Conservation (phyloP, 371 early-diverging fungal genomes). For the Mucor saturninus region DNA sequence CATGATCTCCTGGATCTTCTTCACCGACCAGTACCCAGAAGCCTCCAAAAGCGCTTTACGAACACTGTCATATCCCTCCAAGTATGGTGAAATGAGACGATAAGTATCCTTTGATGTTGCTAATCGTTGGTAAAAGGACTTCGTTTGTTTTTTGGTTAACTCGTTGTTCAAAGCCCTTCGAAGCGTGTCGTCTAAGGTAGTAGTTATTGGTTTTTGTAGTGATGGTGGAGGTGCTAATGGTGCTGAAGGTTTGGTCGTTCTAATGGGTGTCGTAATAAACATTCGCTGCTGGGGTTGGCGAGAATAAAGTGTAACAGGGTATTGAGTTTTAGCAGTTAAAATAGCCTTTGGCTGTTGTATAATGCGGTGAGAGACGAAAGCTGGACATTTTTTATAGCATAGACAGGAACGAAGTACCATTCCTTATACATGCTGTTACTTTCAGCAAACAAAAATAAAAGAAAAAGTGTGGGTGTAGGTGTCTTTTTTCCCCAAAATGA, state of each 20-base stretch:
- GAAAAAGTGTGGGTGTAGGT: background rate
- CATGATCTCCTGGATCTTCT: constrained; percentile 5
- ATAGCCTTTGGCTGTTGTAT: background rate
- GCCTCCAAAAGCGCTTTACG: constrained; percentile 13
- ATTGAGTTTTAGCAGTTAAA: constrained; percentile 5
- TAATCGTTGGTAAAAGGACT: constrained; percentile 6
- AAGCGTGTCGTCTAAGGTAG: too few species aligned
- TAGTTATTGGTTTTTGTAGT: too few species aligned
- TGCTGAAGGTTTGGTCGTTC: background rate
- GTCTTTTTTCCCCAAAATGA: background rate
- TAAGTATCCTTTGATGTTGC: constrained; percentile 7
- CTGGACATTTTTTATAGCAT: constrained; percentile 24
- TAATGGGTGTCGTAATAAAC: background rate
- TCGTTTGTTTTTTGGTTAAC: background rate
- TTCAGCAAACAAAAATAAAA: background rate
- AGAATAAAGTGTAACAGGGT: constrained; percentile 16
- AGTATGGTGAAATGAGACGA: background rate
- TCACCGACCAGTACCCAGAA: constrained; percentile 11
- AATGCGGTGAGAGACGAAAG: background rate
- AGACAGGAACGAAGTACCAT: constrained; percentile 37
- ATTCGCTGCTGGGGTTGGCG: constrained; percentile 1
- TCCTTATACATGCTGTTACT: constrained; percentile 34
- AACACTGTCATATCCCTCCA: background rate
- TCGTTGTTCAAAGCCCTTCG: too few species aligned
- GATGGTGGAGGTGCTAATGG: too few species aligned